Base-by-base conservation (phyloP, 1,139 yeast genomes). In the Petasospora fabianii region DNA sequence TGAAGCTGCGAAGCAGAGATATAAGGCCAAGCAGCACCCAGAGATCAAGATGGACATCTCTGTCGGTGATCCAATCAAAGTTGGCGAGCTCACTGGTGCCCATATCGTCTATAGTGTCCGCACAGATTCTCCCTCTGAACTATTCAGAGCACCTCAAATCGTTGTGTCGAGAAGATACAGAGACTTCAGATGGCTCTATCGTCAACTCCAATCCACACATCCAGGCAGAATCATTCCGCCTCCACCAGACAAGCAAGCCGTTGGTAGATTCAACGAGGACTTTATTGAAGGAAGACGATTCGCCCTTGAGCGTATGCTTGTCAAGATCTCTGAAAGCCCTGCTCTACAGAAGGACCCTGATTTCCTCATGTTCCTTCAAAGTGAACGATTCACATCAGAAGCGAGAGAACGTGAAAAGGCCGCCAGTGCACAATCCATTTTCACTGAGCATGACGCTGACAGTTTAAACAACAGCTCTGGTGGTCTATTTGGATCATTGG, bases 161-260 rank as follows among this genome's bases (percentile, higher is more conserved):
- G 61, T 70, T 6, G 95, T 86, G 0, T 71, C 84, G 5, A 70
- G 96, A 55, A 72, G 96, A 48, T 87, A 87, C 60, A 75, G 80
- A 44, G 96, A 87, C 58, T 87, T 87, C 62, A 68, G 83, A 48
- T 68, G 97, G 97, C 71, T 92, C 20, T 90, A 87, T 61, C 87
- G 87, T 51, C 96, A 92, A 53, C 68, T 92, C 24, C 87, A 85
- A 55, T 76, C 77, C 49, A 86, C 83, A 53, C 88, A 92, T 56
- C 95, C 96, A 22, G 98, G 98, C 1, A 70, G 75, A 42, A 83
- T 94, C 30, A 81, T 94, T 20, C 98, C 98, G 1, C 96, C 98
- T 0, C 97, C 98, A 10, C 98, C 99, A 1, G 86, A 87, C 27
- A 94, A 94, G 57, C 97, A 92, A 61, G 85, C 87, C 0, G 83